Conservation (phyloP, 306 rosid genomes). For the Quercus alba region DNA sequence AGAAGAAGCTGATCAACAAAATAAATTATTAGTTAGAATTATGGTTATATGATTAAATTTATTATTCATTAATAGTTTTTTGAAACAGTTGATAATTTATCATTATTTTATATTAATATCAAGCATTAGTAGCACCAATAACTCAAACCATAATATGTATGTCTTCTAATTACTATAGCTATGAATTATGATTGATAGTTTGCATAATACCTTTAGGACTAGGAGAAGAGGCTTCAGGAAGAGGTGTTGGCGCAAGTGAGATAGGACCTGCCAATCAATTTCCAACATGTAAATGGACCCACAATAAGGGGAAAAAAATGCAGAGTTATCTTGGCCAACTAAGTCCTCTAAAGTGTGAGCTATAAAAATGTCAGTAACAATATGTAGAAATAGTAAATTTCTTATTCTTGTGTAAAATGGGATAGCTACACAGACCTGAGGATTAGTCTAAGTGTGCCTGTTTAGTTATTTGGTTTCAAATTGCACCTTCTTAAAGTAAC, state of each 20-base stretch:
- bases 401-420: too few relatives aligned
- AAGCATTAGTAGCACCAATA: slow-evolving; percentile 1
- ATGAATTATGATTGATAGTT: not conserved
- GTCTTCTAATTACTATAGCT: not conserved
- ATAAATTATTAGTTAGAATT: not conserved
- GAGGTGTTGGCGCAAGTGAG: slow-evolving; percentile 44
- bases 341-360: not conserved
- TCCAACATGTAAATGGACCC: not conserved
- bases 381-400: not conserved
- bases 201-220: slow-evolving; percentile 52
- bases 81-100: too few relatives aligned
- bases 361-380: not conserved
- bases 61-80: too few relatives aligned
- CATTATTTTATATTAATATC: not conserved
- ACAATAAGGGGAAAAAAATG: not conserved
- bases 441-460: too few relatives aligned
- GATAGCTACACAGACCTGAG: too few relatives aligned
- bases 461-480: too few relatives aligned
- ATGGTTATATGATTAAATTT: not conserved
- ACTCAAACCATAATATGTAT: not conserved
- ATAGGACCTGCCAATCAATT: slow-evolving; percentile 47
- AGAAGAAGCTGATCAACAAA: slow-evolving; percentile 42
- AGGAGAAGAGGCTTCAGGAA: slow-evolving; percentile 52
- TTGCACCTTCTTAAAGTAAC: too few relatives aligned
- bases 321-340: not conserved